Percentiles rank a stretch among this genome's conserved stretches.
These are phyloP conservation scores for Beauveria brongniartii DNA, from an alignment of 2,329 filamentous ascomycete genomes.

Conservation along the genomic window DNA sequence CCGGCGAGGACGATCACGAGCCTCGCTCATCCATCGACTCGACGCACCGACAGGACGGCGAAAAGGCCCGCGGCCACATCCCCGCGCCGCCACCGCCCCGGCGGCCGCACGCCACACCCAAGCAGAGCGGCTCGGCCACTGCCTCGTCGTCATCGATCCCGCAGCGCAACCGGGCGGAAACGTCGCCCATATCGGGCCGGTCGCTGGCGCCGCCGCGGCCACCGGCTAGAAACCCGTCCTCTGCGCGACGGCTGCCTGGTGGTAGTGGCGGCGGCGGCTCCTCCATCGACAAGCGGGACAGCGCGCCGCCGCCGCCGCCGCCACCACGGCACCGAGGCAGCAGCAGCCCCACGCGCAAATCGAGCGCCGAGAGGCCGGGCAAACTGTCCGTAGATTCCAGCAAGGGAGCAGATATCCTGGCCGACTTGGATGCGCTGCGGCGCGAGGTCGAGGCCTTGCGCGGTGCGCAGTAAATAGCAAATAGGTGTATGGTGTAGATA, in stretches of 20 bases:
- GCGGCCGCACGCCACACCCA: slow-evolving; percentile 34
- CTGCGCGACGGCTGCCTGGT: slow-evolving; percentile 35
- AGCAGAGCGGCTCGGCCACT: slow-evolving; percentile 19
- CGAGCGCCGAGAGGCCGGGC: slow-evolving; percentile 12
- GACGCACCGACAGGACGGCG: slow-evolving; percentile 35
- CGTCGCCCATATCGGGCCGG: slow-evolving; percentile 12
- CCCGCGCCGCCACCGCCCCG: slow-evolving; percentile 47
- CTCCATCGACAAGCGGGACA: slow-evolving; percentile 20
- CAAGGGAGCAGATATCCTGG: slow-evolving; percentile 53
- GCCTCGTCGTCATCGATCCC: slow-evolving; percentile 8
- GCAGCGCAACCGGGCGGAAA: neutral
- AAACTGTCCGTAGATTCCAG: slow-evolving; percentile 14
- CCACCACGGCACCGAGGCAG: slow-evolving; percentile 41
- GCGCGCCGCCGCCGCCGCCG: slow-evolving; percentile 25
- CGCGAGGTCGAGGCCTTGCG: slow-evolving; percentile 64
- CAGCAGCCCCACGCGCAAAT: slow-evolving; percentile 24
- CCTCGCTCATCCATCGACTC: slow-evolving; percentile 45
- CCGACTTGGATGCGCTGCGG: slow-evolving; percentile 63
- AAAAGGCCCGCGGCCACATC: slow-evolving; percentile 26
- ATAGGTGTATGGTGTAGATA: neutral
- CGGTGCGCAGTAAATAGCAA: slow-evolving; percentile 15
- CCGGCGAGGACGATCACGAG: slow-evolving; percentile 29
- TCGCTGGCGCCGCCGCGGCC: slow-evolving; percentile 32
- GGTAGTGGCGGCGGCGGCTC: slow-evolving; percentile 29
- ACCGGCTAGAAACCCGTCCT: slow-evolving; percentile 33